These are phyloP conservation scores for Papiliotrema flavescens DNA, from an alignment of 1,284 basidiomycete species.

Conservation along the genomic window DNA sequence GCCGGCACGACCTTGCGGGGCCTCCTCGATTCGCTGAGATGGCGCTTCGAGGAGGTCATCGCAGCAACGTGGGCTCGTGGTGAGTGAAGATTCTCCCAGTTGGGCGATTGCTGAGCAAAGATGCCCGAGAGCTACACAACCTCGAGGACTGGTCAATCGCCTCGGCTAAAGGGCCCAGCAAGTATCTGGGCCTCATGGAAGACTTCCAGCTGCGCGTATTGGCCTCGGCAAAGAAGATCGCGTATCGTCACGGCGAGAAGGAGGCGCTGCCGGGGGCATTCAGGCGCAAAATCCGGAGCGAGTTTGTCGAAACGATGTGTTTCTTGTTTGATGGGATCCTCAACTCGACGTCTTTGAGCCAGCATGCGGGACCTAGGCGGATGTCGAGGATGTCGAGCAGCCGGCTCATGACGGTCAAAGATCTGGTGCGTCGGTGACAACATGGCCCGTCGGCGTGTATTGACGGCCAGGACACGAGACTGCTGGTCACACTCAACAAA, in stretches of 20 bases:
- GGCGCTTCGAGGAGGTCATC: conserved; percentile 83
- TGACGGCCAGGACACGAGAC: conserved; percentile 67
- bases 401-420: conserved; percentile 53
- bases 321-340: conserved; percentile 86
- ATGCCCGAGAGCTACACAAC: conserved; percentile 76
- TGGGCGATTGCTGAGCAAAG: conserved; percentile 50
- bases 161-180: conserved; percentile 50
- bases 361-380: conserved; percentile 8
- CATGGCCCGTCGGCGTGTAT: neutral
- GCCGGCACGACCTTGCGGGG: conserved; percentile 64
- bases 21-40: conserved; percentile 76
- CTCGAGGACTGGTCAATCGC: conserved; percentile 82
- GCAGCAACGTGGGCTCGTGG: conserved; percentile 78
- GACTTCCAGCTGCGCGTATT: conserved; percentile 79
- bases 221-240: conserved; percentile 74
- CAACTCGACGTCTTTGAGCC: conserved; percentile 58
- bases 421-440: conserved; percentile 18
- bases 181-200: conserved; percentile 68
- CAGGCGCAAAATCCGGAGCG: conserved; percentile 69
- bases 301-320: conserved; percentile 84
- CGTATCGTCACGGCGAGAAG: conserved; percentile 39
- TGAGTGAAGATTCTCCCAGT: conserved; percentile 41
- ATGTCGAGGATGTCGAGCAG: conserved; percentile 47
- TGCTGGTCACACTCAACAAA: conserved; percentile 87
- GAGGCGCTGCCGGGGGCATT: conserved; percentile 38